Base-by-base conservation (phyloP, 306 rosid genomes). In the Urtica urens region DNA sequence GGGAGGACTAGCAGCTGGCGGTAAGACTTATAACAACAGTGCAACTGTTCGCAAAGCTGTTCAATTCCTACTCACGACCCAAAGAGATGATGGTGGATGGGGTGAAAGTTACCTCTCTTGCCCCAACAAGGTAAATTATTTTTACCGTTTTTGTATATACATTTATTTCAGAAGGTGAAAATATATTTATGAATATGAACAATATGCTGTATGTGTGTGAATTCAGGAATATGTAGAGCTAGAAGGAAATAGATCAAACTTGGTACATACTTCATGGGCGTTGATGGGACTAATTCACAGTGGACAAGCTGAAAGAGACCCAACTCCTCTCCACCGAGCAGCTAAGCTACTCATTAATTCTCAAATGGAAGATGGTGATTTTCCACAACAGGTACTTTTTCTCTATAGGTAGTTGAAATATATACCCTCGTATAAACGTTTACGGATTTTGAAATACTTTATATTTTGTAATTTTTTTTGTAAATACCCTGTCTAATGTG, bases 61-160 rank as follows among this genome's bases (percentile, higher is more conserved):
- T 3, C 12, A 41, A 0, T 70, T 70, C 54, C 27, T 70, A 1
- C 24, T 58, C 1, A 20, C 35, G 47, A 56, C 37, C 14, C 76
- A 70, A 19, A 70, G 29, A 14, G 18, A 46, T 9, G 48, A 70
- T 38, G 76, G 76, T 5, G 76, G 64, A 2, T 64, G 64, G 64
- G 67, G 76, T 41, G 76, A 70, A 46, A 70, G 76, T 42, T 70
- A 70, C 49, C 60, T 58, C 17, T 58, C 76, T 3, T 64, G 71
- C 28, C 49, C 59, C 12, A 56, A 50, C 13, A 70, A 48, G 67
- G 76, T 64, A n/a, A 23, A 16, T 8, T 20, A 30, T 44, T 2
- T 18, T 3, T 0, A 6, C 1, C 13, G 8, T 55, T 40, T 24
- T 6, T 5, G n/a, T n/a, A n/a, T n/a, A n/a, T n/a, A n/a, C n/a